Conservation (phyloP, 257 asterid species). For the Jacaranda mimosifolia region DNA sequence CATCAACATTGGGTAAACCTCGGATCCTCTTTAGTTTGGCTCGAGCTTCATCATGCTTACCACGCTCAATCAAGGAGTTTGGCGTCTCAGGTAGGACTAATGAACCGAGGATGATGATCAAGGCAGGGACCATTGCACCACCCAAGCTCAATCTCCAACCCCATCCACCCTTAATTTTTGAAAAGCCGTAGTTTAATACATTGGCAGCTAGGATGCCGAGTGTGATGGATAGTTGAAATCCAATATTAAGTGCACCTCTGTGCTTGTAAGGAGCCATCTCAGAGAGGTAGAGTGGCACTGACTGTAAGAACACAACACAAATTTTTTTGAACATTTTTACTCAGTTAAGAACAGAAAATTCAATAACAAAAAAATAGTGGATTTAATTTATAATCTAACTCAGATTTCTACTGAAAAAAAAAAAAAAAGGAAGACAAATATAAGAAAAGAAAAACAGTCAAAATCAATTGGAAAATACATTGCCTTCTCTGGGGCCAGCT, state of each 20-base stretch:
- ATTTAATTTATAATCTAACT: no score
- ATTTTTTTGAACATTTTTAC: background rate
- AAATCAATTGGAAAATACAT: no score
- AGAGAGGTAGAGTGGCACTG: constrained; percentile 39
- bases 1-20: constrained; percentile 51
- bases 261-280: constrained; percentile 41
- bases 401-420: no score
- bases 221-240: constrained; percentile 36
- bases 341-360: no score
- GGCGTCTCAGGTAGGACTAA: constrained; percentile 64
- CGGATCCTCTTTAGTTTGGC: constrained; percentile 43
- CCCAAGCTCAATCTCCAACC: constrained; percentile 70
- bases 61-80: constrained; percentile 64
- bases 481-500: no score
- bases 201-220: constrained; percentile 37
- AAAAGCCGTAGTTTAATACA: constrained; percentile 30
- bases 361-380: no score
- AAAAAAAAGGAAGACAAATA: no score
- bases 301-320: background rate
- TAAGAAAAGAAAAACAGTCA: no score
- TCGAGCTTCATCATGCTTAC: constrained; percentile 46
- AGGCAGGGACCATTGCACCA: constrained; percentile 65
- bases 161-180: constrained; percentile 43
- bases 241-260: constrained; percentile 37
- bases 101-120: constrained; percentile 55